Conservation (phyloP, 2,329 filamentous ascomycete species). For the Aureobasidium lini region DNA sequence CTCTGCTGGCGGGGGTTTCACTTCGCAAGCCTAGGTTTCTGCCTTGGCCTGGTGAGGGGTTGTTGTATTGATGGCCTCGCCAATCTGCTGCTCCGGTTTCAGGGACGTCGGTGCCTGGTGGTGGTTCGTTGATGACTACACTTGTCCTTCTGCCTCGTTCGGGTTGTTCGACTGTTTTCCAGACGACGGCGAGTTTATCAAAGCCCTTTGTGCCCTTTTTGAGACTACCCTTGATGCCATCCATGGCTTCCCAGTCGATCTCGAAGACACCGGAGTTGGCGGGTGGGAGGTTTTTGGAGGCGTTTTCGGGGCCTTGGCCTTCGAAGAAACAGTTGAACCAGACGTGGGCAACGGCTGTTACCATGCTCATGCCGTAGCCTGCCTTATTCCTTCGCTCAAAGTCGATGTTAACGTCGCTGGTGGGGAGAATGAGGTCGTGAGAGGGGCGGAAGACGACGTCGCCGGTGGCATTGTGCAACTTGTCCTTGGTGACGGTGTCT, state of each 20-base stretch:
- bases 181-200: conserved; percentile 77
- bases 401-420: conserved; percentile 82
- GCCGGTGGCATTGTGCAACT: conserved; percentile 40
- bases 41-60: conserved; percentile 29
- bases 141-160: conserved; percentile 18
- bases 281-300: conserved; percentile 52
- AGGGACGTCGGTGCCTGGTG: conserved; percentile 58
- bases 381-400: conserved; percentile 80
- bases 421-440: conserved; percentile 61
- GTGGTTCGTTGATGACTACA: conserved; percentile 56
- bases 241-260: conserved; percentile 71
- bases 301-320: conserved; percentile 63
- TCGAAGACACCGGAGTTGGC: conserved; percentile 65
- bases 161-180: conserved; percentile 47
- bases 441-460: conserved; percentile 72
- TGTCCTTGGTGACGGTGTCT: conserved; percentile 14
- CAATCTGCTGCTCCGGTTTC: conserved; percentile 68
- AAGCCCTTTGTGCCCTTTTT: conserved; percentile 75
- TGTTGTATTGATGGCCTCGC: conserved; percentile 46
- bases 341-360: conserved; percentile 85
- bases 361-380: conserved; percentile 70
- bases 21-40: conserved; percentile 62
- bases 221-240: conserved; percentile 86
- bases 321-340: conserved; percentile 98
- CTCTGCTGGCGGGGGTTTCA: conserved; percentile 56